phyloP scores from a whole-genome alignment of 2,329 filamentous ascomycete species.

The Elsinoe fawcettii region DNA sequence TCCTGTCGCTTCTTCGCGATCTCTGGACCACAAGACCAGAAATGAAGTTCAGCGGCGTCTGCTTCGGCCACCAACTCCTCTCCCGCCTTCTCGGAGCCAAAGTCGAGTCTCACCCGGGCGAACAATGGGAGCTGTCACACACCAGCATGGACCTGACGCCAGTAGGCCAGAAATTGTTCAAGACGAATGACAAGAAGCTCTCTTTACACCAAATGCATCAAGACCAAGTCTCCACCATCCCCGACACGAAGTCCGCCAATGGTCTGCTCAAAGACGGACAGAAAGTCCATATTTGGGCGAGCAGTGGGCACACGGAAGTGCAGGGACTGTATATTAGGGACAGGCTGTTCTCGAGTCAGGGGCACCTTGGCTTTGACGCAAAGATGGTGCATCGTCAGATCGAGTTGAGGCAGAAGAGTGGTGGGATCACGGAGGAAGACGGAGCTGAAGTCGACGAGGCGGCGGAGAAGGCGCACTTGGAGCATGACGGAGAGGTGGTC shows the following conservation, averaged over 20 bases:
- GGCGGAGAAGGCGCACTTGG: conserved; percentile 33
- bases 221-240: conserved; percentile 35
- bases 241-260: conserved; percentile 24
- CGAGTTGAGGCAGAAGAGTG: conserved; percentile 38
- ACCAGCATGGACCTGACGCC: conserved; percentile 35
- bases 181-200: conserved; percentile 28
- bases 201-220: conserved; percentile 43
- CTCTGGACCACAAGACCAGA: conserved; percentile 46
- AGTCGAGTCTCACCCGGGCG: conserved; percentile 31
- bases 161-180: conserved; percentile 37
- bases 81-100: conserved; percentile 36
- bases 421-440: conserved; percentile 32
- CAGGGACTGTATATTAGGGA: conserved; percentile 41
- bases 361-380: conserved; percentile 42
- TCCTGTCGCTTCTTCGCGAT: conserved; percentile 41
- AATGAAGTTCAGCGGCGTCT: conserved; percentile 44
- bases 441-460: conserved; percentile 32
- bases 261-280: conserved; percentile 33
- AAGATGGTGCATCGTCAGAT: conserved; percentile 40
- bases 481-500: conserved; percentile 35
- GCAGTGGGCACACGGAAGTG: conserved; percentile 37
- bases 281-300: conserved; percentile 44
- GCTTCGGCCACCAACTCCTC: conserved; percentile 44
- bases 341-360: conserved; percentile 41
- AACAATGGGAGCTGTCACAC: conserved; percentile 42